Conservation (phyloP, 129 eudicot species). For the Tagetes patula region DNA sequence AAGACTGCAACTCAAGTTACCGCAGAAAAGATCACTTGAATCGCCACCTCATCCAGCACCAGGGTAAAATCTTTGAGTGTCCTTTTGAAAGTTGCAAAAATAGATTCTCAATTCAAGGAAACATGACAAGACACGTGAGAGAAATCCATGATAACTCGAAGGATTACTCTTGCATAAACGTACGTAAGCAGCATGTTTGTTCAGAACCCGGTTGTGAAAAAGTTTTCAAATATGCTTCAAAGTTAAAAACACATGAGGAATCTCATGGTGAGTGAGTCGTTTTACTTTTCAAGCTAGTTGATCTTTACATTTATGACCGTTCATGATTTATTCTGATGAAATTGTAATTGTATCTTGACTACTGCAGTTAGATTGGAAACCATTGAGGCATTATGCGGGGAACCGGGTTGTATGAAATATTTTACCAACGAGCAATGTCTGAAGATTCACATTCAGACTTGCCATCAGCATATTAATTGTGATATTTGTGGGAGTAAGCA, state of each 20-base stretch:
- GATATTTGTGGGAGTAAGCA: slow-evolving; percentile 82
- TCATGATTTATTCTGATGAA: slow-evolving; percentile 8
- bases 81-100: slow-evolving; percentile 49
- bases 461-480: slow-evolving; percentile 65
- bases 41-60: slow-evolving; percentile 79
- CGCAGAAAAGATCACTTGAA: slow-evolving; percentile 86
- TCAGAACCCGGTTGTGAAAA: slow-evolving; percentile 78
- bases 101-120: slow-evolving; percentile 58
- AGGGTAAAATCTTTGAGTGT: slow-evolving; percentile 75
- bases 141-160: slow-evolving; percentile 53
- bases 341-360: neutral
- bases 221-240: slow-evolving; percentile 65
- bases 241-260: slow-evolving; percentile 54
- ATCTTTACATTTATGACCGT: neutral
- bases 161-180: slow-evolving; percentile 16
- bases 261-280: slow-evolving; percentile 58
- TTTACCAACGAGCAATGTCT: slow-evolving; percentile 65
- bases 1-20: slow-evolving; percentile 66
- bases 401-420: slow-evolving; percentile 71
- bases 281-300: slow-evolving; percentile 4
- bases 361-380: slow-evolving; percentile 64
- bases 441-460: slow-evolving; percentile 54
- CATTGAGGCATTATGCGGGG: slow-evolving; percentile 68
- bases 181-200: slow-evolving; percentile 46
- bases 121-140: slow-evolving; percentile 65